Evolutionary conservation across 257 asterid species (phyloP).

Genomic region (Plectranthus barbatus): DNA sequence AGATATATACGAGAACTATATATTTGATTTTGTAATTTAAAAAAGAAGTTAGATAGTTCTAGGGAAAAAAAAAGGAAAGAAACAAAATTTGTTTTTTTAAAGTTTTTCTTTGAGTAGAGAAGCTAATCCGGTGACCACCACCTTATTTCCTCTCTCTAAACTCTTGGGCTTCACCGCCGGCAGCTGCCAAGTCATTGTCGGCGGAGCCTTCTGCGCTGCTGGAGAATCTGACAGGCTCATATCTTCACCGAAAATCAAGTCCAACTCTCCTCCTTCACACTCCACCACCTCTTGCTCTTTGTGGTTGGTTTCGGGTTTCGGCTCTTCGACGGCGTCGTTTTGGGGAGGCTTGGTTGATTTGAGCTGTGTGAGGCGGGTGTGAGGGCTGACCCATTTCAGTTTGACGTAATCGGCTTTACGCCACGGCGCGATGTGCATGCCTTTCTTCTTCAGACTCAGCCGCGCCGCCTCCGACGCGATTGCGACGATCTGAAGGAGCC

Average conservation of each 20-base stretch:
- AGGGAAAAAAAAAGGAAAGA: neutral
- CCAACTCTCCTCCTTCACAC: conserved; percentile 48
- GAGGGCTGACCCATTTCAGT: conserved; percentile 77
- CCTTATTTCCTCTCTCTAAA: conserved; percentile 51
- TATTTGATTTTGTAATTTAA: conserved; percentile 15
- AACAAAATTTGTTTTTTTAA: conserved; percentile 23
- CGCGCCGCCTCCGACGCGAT: conserved; percentile 73
- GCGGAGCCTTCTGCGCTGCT: conserved; percentile 26
- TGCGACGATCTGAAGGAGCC: conserved; percentile 66
- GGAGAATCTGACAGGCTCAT: conserved; percentile 17
- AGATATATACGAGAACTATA: conserved; percentile 18
- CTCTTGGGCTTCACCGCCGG: conserved; percentile 67
- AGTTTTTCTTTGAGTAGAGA: conserved; percentile 73
- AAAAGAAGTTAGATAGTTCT: conserved; percentile 21
- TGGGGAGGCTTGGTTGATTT: neutral
- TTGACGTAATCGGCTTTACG: conserved; percentile 73
- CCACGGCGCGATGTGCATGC: conserved; percentile 96
- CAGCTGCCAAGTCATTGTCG: conserved; percentile 56
- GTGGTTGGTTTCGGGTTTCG: conserved; percentile 2
- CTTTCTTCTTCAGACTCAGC: conserved; percentile 80
- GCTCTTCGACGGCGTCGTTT: conserved; percentile 7
- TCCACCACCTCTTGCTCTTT: conserved; percentile 22
- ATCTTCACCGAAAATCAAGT: conserved; percentile 59
- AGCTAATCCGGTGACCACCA: conserved; percentile 77
- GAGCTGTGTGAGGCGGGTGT: conserved; percentile 37